phyloP scores from a whole-genome alignment of 2,329 filamentous ascomycete genomes.

The Sporothrix schenckii region DNA sequence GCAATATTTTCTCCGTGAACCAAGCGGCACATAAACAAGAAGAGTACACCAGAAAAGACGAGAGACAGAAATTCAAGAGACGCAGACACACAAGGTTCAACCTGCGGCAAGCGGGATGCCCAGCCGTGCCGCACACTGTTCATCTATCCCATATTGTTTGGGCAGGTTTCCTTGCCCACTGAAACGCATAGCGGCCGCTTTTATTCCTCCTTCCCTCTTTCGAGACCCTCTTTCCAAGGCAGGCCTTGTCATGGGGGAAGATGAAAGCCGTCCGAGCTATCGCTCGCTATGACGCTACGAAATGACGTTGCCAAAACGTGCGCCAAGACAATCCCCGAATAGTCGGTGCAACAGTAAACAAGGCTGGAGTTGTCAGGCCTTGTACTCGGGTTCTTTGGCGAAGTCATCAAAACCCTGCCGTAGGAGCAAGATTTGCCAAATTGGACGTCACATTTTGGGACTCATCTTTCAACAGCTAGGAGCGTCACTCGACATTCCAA shows the following conservation, averaged over 20 bases:
- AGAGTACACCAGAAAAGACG: neutral
- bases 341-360: constrained; percentile 14
- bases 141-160: neutral
- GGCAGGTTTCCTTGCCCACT: constrained; percentile 16
- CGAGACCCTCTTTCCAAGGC: neutral
- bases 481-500: too few species aligned
- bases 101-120: constrained; percentile 10
- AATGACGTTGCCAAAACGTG: constrained; percentile 18
- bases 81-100: neutral
- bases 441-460: neutral
- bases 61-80: neutral
- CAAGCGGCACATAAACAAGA: neutral
- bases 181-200: constrained; percentile 20
- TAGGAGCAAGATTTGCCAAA: neutral
- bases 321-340: constrained; percentile 10
- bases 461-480: neutral
- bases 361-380: neutral
- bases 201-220: constrained; percentile 13
- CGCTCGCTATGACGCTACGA: neutral
- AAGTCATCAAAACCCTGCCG: neutral
- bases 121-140: constrained; percentile 16
- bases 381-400: constrained; percentile 6
- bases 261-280: neutral
- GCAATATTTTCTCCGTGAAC: constrained; percentile 1
- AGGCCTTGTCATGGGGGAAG: neutral